Base-by-base conservation (phyloP, 2,329 filamentous ascomycete species). In the Colletotrichum aenigma region DNA sequence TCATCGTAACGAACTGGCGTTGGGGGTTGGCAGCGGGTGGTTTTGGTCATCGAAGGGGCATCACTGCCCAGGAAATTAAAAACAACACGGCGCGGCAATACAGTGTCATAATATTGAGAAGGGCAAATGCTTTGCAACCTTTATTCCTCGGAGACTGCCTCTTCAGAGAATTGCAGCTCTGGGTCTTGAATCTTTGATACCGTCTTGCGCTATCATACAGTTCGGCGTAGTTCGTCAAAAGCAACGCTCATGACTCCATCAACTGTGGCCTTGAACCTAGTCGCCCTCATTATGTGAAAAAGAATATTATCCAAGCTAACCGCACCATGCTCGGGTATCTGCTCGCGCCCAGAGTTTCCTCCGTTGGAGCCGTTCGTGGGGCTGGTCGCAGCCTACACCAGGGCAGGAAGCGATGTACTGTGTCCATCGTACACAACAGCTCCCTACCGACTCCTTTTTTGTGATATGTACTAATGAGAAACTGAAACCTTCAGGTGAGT, bases 271-370 rank as follows among this genome's bases (percentile, higher is more conserved):
- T 36, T 70, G 21, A 7, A 24, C 71, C 34, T 68, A 48, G 26
- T 70, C 56, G 56, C 60, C 61, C n/a, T 48, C 70, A 68, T 69
- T 69, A 73, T n/a, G 74, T 24, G 10, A 60, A 66, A 69, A 74
- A 32, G 21, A 28, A 48, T 43, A 72, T 69, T 76, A 76, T 76
- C 74, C 74, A 76, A 76, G 74, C 70, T 56, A 68, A 66, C 36
- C 74, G 18, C 70, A 62, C 74, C 74, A 74, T 76, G 70, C 74
- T 73, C 58, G 74, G 74, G 70, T 76, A 76, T 76, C 64, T 69
- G 43, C 74, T 58, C 65, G 34, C 48, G 58, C 70, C 70, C 43
- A 65, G 38, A 64, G 56, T 43, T 28, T 26, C 48, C 12, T n/a
- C 56, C 24, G 52, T 15, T 28, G 21, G 60, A 75, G 30, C 10